A percentile compares a stretch with the other conserved stretches of the same genome.
phyloP scores from a whole-genome alignment of 768 basidiomycete species.

The Mycena rebaudengoi region DNA sequence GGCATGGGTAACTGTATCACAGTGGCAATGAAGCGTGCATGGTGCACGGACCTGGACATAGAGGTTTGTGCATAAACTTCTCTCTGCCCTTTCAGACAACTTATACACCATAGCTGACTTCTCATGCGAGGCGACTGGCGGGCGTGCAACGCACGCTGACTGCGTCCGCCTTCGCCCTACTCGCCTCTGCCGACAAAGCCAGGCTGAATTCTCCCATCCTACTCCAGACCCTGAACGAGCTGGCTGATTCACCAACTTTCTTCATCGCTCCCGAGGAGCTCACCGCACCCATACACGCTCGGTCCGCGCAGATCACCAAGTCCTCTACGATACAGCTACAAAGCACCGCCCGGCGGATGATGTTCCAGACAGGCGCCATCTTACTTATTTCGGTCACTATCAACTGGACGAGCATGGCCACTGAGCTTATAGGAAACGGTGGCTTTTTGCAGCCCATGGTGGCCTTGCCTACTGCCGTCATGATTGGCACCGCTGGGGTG shows the following conservation, averaged over 20 bases:
- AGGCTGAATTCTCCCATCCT: slow-evolving; percentile 63
- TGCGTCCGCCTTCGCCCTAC: slow-evolving; percentile 48
- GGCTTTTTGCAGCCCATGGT: slow-evolving; percentile 60
- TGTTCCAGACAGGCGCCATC: slow-evolving; percentile 59
- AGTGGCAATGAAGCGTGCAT: slow-evolving; percentile 46
- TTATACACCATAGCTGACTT: slow-evolving; percentile 57
- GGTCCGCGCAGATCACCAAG: slow-evolving; percentile 61
- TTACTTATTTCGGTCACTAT: slow-evolving; percentile 58
- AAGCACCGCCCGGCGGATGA: slow-evolving; percentile 64
- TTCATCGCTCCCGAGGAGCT: slow-evolving; percentile 55
- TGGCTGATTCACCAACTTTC: slow-evolving; percentile 55
- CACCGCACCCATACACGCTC: slow-evolving; percentile 56
- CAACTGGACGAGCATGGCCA: slow-evolving; percentile 70
- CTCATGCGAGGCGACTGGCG: slow-evolving; percentile 69
- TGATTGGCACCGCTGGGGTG: slow-evolving; percentile 58
- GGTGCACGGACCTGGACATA: slow-evolving; percentile 59
- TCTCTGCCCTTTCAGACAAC: background rate
- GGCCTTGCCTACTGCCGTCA: slow-evolving; percentile 64
- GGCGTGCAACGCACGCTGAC: slow-evolving; percentile 54
- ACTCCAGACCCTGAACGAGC: slow-evolving; percentile 64
- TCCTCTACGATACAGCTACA: slow-evolving; percentile 70
- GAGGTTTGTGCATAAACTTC: slow-evolving; percentile 45
- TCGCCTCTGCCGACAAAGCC: slow-evolving; percentile 47
- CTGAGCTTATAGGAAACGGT: slow-evolving; percentile 54
- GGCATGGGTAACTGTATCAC: slow-evolving; percentile 51